These are phyloP conservation scores for Santalum album DNA, from an alignment of 164 flowering plant species.

Conservation along the genomic window DNA sequence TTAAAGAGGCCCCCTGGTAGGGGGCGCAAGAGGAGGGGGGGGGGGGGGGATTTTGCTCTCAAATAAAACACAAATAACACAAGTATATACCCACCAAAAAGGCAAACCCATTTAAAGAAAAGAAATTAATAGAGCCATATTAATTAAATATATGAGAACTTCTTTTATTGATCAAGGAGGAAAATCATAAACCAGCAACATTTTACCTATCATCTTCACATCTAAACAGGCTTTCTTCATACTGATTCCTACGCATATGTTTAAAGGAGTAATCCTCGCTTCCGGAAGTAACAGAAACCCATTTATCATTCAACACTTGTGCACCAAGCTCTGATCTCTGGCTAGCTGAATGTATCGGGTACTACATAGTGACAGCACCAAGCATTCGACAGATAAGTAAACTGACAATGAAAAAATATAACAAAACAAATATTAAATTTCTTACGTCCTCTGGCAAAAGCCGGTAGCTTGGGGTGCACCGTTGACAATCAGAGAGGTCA, in stretches of 20 bases:
- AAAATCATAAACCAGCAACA: background rate
- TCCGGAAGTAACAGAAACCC: constrained; percentile 80
- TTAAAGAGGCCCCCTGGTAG: too few relatives aligned
- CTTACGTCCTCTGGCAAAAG: constrained; percentile 65
- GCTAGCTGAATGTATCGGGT: constrained; percentile 55
- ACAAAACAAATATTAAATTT: background rate
- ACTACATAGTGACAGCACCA: constrained; percentile 26
- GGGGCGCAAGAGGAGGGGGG: too few relatives aligned
- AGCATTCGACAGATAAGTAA: background rate
- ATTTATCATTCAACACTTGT: constrained; percentile 59
- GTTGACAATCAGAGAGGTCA: constrained; percentile 53
- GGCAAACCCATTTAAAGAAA: background rate
- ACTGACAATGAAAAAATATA: background rate
- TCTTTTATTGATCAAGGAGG: background rate
- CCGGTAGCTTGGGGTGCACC: constrained; percentile 69
- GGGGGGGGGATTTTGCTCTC: too few relatives aligned
- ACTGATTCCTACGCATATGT: constrained; percentile 73
- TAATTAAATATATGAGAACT: too few relatives aligned
- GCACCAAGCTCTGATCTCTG: constrained; percentile 62
- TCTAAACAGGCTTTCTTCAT: constrained; percentile 65
- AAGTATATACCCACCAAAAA: too few relatives aligned
- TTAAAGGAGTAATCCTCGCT: constrained; percentile 78
- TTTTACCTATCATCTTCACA: constrained; percentile 76
- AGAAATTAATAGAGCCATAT: too few relatives aligned
- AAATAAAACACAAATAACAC: too few relatives aligned